Percentiles rank a stretch among this genome's conserved stretches.
Conservation (phyloP, 108 stramenopile genomes). For the Cyclotella atomus region DNA sequence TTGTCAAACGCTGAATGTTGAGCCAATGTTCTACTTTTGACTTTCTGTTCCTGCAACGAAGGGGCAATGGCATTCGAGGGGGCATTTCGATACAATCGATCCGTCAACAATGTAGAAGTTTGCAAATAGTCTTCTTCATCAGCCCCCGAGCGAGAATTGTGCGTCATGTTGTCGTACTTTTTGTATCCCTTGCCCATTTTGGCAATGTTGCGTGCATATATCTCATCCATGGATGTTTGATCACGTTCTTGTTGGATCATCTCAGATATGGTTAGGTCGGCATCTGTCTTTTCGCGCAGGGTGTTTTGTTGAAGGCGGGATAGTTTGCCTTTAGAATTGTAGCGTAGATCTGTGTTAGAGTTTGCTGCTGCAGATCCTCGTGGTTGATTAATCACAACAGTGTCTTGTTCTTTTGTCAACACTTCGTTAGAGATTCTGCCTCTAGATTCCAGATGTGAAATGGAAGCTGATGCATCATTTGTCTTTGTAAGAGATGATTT, state of each 20-base stretch:
- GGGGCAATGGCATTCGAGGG: not conserved
- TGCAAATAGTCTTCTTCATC: constrained; percentile 53
- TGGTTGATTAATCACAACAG: constrained; percentile 3
- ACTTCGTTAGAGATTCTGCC: constrained; percentile 32
- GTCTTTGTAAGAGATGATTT: not conserved
- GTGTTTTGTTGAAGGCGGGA: constrained; percentile 26
- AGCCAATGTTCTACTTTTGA: constrained; percentile 56
- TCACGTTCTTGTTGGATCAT: constrained; percentile 53
- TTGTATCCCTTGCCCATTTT: constrained; percentile 63
- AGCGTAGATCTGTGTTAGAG: constrained; percentile 12
- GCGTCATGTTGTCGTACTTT: constrained; percentile 24
- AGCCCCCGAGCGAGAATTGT: constrained; percentile 39
- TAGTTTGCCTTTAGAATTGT: constrained; percentile 32
- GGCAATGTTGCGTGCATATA: constrained; percentile 62
- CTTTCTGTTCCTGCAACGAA: not conserved
- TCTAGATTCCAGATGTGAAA: constrained; percentile 17
- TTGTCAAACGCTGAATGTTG: constrained; percentile 51
- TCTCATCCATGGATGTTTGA: constrained; percentile 59
- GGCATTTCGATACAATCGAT: constrained; percentile 24
- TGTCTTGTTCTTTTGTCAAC: not conserved
- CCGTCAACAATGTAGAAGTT: constrained; percentile 24
- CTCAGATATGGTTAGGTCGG: constrained; percentile 63
- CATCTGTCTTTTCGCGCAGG: constrained; percentile 41
- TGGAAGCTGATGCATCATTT: not conserved
- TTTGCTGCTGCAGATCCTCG: not conserved